Conservation (phyloP, 1,284 basidiomycete genomes). For the Anthracocystis walkeri region DNA sequence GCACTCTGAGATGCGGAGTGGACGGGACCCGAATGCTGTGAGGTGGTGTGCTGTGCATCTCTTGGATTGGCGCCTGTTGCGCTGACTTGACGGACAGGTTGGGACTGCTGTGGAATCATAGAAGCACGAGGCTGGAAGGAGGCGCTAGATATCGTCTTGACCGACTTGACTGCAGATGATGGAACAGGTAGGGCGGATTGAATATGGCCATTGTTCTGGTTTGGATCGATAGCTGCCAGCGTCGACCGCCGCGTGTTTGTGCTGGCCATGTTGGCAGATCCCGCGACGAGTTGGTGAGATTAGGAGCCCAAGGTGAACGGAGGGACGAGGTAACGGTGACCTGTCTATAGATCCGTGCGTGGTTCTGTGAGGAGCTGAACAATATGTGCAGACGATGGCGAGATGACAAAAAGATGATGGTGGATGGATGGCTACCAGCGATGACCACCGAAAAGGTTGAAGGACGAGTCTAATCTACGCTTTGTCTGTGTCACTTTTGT, state of each 20-base stretch:
- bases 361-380: background rate
- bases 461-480: conserved; percentile 6
- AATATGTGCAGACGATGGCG: background rate
- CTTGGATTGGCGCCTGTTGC: conserved; percentile 10
- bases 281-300: conserved; percentile 1
- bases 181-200: conserved; percentile 47
- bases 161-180: conserved; percentile 47
- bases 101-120: conserved; percentile 53
- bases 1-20: conserved; percentile 39
- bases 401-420: conserved; percentile 1
- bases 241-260: conserved; percentile 56
- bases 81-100: conserved; percentile 24
- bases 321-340: background rate
- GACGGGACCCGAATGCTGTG: conserved; percentile 27
- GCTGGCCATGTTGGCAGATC: conserved; percentile 33
- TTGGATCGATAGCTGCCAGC: conserved; percentile 59
- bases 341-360: conserved; percentile 5
- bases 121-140: conserved; percentile 43
- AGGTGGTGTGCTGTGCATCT: conserved; percentile 21
- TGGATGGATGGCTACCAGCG: conserved; percentile 7
- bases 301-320: background rate
- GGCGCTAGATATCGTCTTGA: conserved; percentile 38
- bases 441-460: conserved; percentile 5
- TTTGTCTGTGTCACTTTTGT: background rate
- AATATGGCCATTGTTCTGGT: conserved; percentile 54